Evolutionary conservation across 2,329 filamentous ascomycete species (phyloP), one percentile per base, ranked within the genome.

Genomic region (Ceratocystis alfenasii): DNA sequence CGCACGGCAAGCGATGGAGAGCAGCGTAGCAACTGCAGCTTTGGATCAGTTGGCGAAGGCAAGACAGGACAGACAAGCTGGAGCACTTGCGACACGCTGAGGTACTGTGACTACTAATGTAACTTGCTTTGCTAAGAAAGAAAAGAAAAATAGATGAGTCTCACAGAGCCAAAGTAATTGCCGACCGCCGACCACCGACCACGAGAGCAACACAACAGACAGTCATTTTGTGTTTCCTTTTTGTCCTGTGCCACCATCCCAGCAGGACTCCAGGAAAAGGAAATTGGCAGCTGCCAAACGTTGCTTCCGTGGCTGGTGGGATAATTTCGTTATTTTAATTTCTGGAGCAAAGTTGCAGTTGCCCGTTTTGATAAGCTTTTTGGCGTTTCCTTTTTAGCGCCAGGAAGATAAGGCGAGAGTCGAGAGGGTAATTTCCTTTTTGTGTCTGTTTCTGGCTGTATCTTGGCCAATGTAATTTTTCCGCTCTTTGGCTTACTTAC

Each of bases 251-350:
- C 48, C 20, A 28, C 48, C 48, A 50, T 7, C 48, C n/a, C 46
- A 48, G 20, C 20, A 7, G 15, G 5, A 20, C 36, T 41, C 36
- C 36, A 53, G 22, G 25, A 28, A 10, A 53, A 28, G 48, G 48
- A 53, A 53, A 53, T 25, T 53, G 48, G 48, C 48, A 53, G 48
- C 48, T 53, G 48, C 48, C 48, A 53, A 41, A 41, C 36, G 36
- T 12, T 15, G 48, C 25, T 53, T 53, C 22, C 48, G 20, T 15
- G 10, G 36, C 36, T 41, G 36, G 25, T 15, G 20, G 48, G 10
- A 25, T 20, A 50, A 53, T 25, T 53, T 53, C 22, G 22, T 3
- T 53, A 22, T 48, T 48, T 48, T 53, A 25, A 53, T 53, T 53
- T 53, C 36, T 41, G 36, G 36, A 41, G 36, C 36, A 41, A 41